Evolutionary conservation across 495 filamentous ascomycete genomes (phyloP).

Genomic region (Neurospora sp.): DNA sequence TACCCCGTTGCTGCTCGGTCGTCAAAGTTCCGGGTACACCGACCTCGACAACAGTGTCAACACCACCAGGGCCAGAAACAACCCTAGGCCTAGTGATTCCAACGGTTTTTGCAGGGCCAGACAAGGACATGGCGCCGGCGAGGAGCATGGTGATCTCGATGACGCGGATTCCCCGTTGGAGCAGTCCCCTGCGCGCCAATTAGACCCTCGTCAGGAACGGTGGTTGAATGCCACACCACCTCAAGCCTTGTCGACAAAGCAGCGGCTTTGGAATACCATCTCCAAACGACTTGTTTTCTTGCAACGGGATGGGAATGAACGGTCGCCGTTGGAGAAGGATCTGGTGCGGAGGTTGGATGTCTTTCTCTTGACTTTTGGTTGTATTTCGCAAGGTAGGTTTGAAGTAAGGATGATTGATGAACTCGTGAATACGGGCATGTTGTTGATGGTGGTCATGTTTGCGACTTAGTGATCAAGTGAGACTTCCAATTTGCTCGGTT

Average conservation of each 20-base stretch:
- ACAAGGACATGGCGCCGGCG: neutral
- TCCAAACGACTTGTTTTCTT: neutral
- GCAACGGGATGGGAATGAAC: neutral
- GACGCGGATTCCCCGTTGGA: neutral
- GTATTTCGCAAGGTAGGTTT: conserved; percentile 26
- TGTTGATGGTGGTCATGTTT: neutral
- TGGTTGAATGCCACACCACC: neutral
- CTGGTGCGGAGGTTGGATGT: conserved; percentile 29
- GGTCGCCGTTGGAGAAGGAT: conserved; percentile 22
- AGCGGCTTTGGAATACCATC: neutral
- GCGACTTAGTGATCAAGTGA: conserved; percentile 22
- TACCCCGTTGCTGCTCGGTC: neutral
- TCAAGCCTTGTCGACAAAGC: neutral
- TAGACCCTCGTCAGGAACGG: neutral
- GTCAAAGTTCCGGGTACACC: neutral
- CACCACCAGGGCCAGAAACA: neutral
- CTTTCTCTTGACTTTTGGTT: conserved; percentile 34
- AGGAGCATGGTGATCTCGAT: neutral
- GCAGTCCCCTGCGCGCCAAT: neutral
- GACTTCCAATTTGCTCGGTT: neutral
- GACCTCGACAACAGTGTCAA: neutral
- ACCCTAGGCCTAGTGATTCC: neutral
- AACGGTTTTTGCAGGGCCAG: neutral
- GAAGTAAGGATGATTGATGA: neutral
- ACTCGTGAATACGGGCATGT: neutral